phyloP scores from a whole-genome alignment of 768 basidiomycete genomes.

The Paxillus involutus region DNA sequence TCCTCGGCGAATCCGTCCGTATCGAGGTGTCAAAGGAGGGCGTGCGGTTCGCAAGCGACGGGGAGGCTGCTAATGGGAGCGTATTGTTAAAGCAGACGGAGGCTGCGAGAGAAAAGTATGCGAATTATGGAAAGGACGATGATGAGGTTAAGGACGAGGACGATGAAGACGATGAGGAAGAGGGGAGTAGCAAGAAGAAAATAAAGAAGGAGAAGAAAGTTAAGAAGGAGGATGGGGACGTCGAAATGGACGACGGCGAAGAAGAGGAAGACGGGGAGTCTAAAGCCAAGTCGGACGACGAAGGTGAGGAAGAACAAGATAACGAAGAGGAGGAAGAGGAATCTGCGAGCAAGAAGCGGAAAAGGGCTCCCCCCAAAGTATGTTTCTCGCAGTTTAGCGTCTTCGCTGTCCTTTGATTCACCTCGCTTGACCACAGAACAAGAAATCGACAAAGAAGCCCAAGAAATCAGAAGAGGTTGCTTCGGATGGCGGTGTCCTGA shows the following conservation, averaged over 20 bases:
- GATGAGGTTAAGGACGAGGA: slow-evolving; percentile 41
- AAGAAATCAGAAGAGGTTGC: slow-evolving; percentile 61
- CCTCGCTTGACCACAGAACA: slow-evolving; percentile 13
- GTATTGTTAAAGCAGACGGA: slow-evolving; percentile 81
- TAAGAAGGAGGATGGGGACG: slow-evolving; percentile 40
- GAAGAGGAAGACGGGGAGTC: slow-evolving; percentile 44
- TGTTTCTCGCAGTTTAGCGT: neutral
- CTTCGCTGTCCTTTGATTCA: neutral
- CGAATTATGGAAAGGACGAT: slow-evolving; percentile 42
- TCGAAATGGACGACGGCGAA: slow-evolving; percentile 51
- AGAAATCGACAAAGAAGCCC: slow-evolving; percentile 53
- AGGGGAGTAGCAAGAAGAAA: slow-evolving; percentile 28
- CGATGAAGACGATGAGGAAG: slow-evolving; percentile 42
- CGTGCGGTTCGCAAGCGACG: slow-evolving; percentile 88
- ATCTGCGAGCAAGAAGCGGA: slow-evolving; percentile 64
- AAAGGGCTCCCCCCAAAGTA: slow-evolving; percentile 57
- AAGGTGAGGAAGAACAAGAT: slow-evolving; percentile 47
- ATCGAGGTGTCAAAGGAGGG: slow-evolving; percentile 98
- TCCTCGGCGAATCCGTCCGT: slow-evolving; percentile 90
- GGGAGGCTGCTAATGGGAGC: slow-evolving; percentile 90
- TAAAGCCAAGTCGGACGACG: slow-evolving; percentile 44
- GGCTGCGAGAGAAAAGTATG: slow-evolving; percentile 40
- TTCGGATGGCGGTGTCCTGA: slow-evolving; percentile 57
- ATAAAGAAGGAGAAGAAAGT: slow-evolving; percentile 43
- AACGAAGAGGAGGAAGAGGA: slow-evolving; percentile 52